These are phyloP conservation scores for Epichloe typhina DNA, from an alignment of 2,329 filamentous ascomycete genomes.

Conservation along the genomic window DNA sequence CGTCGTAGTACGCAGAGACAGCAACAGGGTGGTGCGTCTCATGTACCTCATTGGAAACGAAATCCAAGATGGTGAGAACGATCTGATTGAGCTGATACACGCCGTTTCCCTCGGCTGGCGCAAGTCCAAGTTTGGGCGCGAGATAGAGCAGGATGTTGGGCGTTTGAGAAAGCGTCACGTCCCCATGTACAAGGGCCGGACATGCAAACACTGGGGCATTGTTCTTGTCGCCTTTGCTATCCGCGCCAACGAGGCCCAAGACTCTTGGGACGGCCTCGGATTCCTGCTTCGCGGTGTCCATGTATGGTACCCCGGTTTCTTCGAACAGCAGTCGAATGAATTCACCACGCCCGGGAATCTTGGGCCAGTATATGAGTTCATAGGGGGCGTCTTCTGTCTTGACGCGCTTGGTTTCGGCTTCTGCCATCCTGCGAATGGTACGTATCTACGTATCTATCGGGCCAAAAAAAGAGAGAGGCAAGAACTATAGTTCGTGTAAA, in stretches of 20 bases:
- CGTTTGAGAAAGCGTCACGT: constrained; percentile 53
- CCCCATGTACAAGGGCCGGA: constrained; percentile 50
- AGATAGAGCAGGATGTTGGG: constrained; percentile 63
- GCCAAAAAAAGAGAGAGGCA: no score
- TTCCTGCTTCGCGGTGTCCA: constrained; percentile 32
- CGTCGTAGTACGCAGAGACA: constrained; percentile 50
- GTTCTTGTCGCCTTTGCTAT: constrained; percentile 32
- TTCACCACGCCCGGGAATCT: constrained; percentile 61
- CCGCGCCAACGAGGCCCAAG: constrained; percentile 29
- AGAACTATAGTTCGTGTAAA: no score
- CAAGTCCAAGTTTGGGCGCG: constrained; percentile 44
- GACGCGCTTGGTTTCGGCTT: constrained; percentile 15
- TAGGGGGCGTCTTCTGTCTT: constrained; percentile 36
- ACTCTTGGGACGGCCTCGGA: constrained; percentile 40
- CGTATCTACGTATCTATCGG: background rate
- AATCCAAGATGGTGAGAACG: constrained; percentile 56
- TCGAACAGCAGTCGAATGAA: constrained; percentile 61
- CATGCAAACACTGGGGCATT: constrained; percentile 57
- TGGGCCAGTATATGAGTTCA: constrained; percentile 59
- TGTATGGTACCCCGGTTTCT: constrained; percentile 51
- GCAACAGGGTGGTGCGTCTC: constrained; percentile 64
- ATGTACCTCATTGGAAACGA: constrained; percentile 56
- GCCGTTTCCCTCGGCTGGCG: constrained; percentile 25
- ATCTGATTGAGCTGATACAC: constrained; percentile 49
- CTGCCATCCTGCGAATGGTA: constrained; percentile 8